These are phyloP conservation scores for Alternaria angustiovoidea DNA, from an alignment of 2,329 filamentous ascomycete genomes.

Conservation along the genomic window DNA sequence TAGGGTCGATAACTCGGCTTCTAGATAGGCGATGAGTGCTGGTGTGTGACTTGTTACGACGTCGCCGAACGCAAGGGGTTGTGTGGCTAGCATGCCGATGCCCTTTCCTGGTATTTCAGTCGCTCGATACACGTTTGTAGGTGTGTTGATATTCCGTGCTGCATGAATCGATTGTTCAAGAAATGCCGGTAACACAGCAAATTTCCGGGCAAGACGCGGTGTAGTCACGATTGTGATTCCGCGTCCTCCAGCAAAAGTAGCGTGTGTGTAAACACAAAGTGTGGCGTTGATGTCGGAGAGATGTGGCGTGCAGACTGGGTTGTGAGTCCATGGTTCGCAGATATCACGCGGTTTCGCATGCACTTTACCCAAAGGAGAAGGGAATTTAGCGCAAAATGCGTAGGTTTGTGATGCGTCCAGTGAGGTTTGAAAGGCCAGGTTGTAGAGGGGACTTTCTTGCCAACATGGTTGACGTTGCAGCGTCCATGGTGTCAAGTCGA, in stretches of 20 bases:
- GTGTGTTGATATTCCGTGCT: constrained; percentile 28
- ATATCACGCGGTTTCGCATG: background rate
- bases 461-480: constrained; percentile 35
- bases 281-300: constrained; percentile 31
- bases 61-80: constrained; percentile 30
- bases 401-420: constrained; percentile 17
- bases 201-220: constrained; percentile 32
- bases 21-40: constrained; percentile 41
- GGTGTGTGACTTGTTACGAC: constrained; percentile 44
- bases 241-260: constrained; percentile 36
- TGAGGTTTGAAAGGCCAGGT: constrained; percentile 23
- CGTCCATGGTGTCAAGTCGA: background rate
- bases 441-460: constrained; percentile 28
- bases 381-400: background rate
- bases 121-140: constrained; percentile 28
- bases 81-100: constrained; percentile 41
- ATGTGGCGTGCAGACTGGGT: constrained; percentile 35
- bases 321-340: constrained; percentile 35
- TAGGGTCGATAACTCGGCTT: constrained; percentile 35
- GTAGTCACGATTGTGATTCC: constrained; percentile 49
- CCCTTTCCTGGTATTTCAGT: constrained; percentile 40
- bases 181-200: constrained; percentile 37
- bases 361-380: rapidly evolving
- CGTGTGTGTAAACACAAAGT: constrained; percentile 44
- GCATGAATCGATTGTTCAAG: constrained; percentile 17